phyloP scores from a whole-genome alignment of 176 grass and related monocot species.

The Calamus simplicifolius region DNA sequence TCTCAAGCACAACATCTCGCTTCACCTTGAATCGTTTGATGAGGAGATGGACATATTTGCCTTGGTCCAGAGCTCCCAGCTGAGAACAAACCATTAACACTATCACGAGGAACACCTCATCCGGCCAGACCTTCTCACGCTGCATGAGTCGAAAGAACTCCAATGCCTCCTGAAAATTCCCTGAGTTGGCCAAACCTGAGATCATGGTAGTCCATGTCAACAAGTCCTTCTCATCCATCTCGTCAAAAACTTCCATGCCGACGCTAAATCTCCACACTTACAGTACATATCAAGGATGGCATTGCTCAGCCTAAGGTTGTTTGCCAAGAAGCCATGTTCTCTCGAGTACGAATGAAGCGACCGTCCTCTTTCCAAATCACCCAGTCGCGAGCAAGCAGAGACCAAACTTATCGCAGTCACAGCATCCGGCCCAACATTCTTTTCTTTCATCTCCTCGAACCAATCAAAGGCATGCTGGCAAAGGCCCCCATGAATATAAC shows the following conservation, averaged over 20 bases:
- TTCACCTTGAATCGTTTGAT: slow-evolving; percentile 4
- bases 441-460: slow-evolving; percentile 8
- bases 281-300: slow-evolving; percentile 12
- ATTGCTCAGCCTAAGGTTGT: slow-evolving; percentile 7
- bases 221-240: slow-evolving; percentile 1
- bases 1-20: neutral
- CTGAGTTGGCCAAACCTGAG: slow-evolving; percentile 4
- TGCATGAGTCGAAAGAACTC: slow-evolving; percentile 9
- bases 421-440: slow-evolving; percentile 2
- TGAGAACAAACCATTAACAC: slow-evolving; percentile 6
- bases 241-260: neutral
- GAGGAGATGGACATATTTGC: slow-evolving; percentile 8
- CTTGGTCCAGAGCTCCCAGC: slow-evolving; percentile 11
- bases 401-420: slow-evolving; percentile 11
- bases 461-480: neutral
- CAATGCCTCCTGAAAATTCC: slow-evolving; percentile 4
- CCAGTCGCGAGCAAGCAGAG: slow-evolving; percentile 6
- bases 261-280: slow-evolving; percentile 13
- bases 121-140: neutral
- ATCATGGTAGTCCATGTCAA: slow-evolving; percentile 17
- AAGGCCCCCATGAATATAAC: slow-evolving; percentile 2
- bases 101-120: slow-evolving; percentile 5
- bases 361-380: slow-evolving; percentile 5
- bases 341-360: slow-evolving; percentile 4
- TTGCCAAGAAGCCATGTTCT: slow-evolving; percentile 5